Evolutionary conservation across 495 filamentous ascomycete genomes (phyloP).

Genomic region (Penicillium alfredii): DNA sequence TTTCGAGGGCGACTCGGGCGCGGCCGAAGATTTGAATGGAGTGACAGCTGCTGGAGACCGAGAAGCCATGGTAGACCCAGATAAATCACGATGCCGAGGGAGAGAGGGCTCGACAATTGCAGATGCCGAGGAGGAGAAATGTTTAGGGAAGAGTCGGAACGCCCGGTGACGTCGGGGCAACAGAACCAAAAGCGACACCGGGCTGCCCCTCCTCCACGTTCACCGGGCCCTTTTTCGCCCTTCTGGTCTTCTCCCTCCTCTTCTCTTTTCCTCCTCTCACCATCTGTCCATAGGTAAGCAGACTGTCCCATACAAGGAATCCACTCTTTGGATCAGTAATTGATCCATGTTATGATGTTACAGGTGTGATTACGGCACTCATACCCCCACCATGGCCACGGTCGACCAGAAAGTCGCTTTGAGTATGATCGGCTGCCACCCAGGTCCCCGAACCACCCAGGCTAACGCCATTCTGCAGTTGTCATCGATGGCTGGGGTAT

Average conservation of each 20-base stretch:
- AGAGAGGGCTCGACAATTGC: conserved; percentile 6
- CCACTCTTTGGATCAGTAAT: conserved; percentile 18
- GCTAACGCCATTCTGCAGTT: conserved; percentile 48
- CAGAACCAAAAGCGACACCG: conserved; percentile 39
- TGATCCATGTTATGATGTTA: conserved; percentile 21
- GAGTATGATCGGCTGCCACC: conserved; percentile 52
- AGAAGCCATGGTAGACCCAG: conserved; percentile 29
- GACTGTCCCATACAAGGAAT: too few relatives aligned
- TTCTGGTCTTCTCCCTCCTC: conserved; percentile 15
- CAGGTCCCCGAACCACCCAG: conserved; percentile 8
- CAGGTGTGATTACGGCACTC: conserved; percentile 17
- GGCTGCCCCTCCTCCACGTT: conserved; percentile 38
- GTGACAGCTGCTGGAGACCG: conserved; percentile 35
- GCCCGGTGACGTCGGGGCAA: conserved; percentile 31
- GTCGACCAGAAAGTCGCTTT: conserved; percentile 91
- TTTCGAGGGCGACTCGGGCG: conserved; percentile 37
- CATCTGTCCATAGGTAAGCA: conserved; percentile 21
- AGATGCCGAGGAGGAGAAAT: conserved; percentile 24
- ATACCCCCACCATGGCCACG: conserved; percentile 55
- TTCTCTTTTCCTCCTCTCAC: conserved; percentile 19
- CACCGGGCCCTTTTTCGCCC: conserved; percentile 20
- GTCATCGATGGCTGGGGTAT: conserved; percentile 99
- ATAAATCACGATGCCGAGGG: conserved; percentile 15
- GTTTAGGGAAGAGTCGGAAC: conserved; percentile 39
- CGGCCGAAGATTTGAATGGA: conserved; percentile 35